Base-by-base conservation (phyloP, 2,329 filamentous ascomycete genomes). In the Colletotrichum sp. region DNA sequence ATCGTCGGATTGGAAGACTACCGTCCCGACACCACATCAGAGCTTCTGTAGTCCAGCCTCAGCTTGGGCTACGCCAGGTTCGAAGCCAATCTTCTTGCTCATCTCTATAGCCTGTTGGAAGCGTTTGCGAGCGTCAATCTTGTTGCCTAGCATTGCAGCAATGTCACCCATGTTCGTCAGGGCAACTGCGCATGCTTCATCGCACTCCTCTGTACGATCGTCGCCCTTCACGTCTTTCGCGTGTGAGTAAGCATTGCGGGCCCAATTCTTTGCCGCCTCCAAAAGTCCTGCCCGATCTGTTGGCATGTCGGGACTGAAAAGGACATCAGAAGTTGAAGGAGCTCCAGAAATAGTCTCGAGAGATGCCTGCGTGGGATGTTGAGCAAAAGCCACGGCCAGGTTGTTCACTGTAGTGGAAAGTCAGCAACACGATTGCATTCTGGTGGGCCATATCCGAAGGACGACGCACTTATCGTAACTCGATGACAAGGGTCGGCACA, bases 101-200 rank as follows among this genome's bases (percentile, higher is more conserved):
- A 96, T 83, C 24, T 88, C 88, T 70, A 91, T 89, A 12, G 94
- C 93, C 82, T 98, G 91, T 70, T 89, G 86, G 81, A 95, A 98
- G 81, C 90, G 91, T 79, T 88, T 89, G 80, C 89, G 89, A 3
- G 96, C 96, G 78, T 94, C 89, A 6, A 87, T 86, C 2, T 88
- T 81, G 79, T 94, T 90, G 2, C 94, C 93, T 75, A 93, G 85
- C 90, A 97, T 93, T 78, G 94, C 92, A 1, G 95, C 93, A 79
- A 98, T 93, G 80, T 98, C 95, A 28, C 93, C 96, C 69, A 98
- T 90, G 82, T 98, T 98, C 83, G 95, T 94, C n/a, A 95, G 92
- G 9, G 96, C 94, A 7, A 94, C 94, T 4, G 94, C 94, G 81
- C 96, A 98, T 2, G 94, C 95, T 72, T 94, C 84, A 82, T 98